Percentiles rank a stretch among this genome's conserved stretches.
Conservation (phyloP, 1,284 basidiomycete species). For the Naganishia cerealis region DNA sequence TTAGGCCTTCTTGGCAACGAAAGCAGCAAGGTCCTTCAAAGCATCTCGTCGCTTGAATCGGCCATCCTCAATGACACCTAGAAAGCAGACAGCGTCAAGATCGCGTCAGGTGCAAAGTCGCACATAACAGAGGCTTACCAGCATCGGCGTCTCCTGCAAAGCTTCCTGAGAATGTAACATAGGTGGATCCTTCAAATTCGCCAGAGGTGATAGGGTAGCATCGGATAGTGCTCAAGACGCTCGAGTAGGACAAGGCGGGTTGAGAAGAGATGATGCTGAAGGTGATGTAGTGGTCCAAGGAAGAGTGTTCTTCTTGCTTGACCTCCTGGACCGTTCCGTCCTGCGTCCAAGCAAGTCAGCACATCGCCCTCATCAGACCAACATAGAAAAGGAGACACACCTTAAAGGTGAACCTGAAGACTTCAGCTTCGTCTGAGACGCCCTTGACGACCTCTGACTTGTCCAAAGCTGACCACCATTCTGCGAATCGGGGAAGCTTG, state of each 20-base stretch:
- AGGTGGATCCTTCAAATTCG: constrained; percentile 39
- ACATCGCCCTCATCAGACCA: background rate
- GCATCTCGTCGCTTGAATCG: constrained; percentile 45
- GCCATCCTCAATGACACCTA: constrained; percentile 42
- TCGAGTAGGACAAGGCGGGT: constrained; percentile 44
- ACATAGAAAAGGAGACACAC: constrained; percentile 8
- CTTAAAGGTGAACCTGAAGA: constrained; percentile 35
- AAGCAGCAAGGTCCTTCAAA: constrained; percentile 44
- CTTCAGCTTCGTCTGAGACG: constrained; percentile 33
- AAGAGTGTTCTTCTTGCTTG: constrained; percentile 47
- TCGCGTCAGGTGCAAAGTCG: background rate
- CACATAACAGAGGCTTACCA: constrained; percentile 30
- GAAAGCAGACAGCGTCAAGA: background rate
- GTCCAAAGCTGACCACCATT: constrained; percentile 38
- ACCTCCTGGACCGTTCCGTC: constrained; percentile 38
- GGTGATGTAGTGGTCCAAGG: constrained; percentile 46
- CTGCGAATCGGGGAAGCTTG: constrained; percentile 43
- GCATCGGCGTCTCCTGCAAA: constrained; percentile 44
- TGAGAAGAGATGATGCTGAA: constrained; percentile 43
- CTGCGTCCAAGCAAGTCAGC: constrained; percentile 34
- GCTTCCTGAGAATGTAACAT: constrained; percentile 33
- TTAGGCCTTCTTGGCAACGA: constrained; percentile 35
- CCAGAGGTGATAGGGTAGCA: constrained; percentile 36
- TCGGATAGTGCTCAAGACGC: constrained; percentile 44
- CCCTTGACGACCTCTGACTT: constrained; percentile 35